A percentile compares a stretch with the other conserved stretches of the same genome.
These are phyloP conservation scores for Plantago coronopus DNA, from an alignment of 305 asterid species.

Conservation along the genomic window DNA sequence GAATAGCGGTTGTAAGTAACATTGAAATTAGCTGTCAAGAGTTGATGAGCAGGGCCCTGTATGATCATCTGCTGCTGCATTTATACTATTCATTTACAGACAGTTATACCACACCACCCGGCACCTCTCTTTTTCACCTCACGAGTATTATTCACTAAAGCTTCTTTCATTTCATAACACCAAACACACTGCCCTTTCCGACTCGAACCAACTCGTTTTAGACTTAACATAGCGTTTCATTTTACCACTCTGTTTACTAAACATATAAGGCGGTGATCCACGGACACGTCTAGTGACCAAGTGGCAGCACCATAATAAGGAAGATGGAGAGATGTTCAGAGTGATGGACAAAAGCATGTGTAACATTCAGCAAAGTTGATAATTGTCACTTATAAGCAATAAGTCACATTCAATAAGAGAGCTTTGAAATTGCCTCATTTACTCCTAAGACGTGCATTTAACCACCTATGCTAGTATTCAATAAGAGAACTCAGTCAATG, in stretches of 20 bases:
- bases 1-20: background rate
- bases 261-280: no score
- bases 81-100: background rate
- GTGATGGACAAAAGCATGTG: conserved; percentile 7
- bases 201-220: no score
- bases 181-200: no score
- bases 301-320: background rate
- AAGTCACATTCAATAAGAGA: conserved; percentile 9
- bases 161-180: background rate
- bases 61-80: background rate
- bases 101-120: background rate
- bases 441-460: background rate
- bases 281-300: no score
- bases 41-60: background rate
- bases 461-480: background rate
- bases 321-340: background rate
- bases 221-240: no score
- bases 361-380: conserved; percentile 7
- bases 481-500: conserved; percentile 5
- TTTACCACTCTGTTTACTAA: no score
- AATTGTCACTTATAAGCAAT: conserved; percentile 11
- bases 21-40: background rate
- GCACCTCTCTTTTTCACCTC: background rate
- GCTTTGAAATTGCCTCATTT: conserved; percentile 3
- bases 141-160: background rate